A percentile compares a stretch with the other conserved stretches of the same genome.
Conservation (phyloP, 768 basidiomycete species). For the Strobilomyces echinocephalus region DNA sequence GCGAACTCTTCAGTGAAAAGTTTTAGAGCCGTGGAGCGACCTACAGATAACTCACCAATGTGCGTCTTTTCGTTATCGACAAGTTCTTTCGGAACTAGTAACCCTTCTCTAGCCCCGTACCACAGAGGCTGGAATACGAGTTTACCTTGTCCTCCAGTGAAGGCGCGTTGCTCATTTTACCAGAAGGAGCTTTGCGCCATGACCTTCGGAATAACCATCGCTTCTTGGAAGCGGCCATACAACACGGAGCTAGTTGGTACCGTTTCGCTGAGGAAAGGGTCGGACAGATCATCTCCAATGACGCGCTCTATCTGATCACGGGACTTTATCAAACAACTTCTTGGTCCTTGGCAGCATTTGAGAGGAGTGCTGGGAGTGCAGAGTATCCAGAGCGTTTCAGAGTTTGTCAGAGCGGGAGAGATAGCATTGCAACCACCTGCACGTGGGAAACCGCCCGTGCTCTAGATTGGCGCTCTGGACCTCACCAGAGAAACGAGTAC, state of each 20-base stretch:
- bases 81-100: background rate
- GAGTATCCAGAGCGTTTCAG: constrained; percentile 8
- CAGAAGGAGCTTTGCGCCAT: constrained; percentile 23
- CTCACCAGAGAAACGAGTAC: background rate
- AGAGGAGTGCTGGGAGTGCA: background rate
- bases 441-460: constrained; percentile 9
- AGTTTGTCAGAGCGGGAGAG: background rate
- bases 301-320: constrained; percentile 29
- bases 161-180: constrained; percentile 32
- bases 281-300: constrained; percentile 16
- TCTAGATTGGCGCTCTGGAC: constrained; percentile 12
- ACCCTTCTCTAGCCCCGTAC: background rate
- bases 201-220: constrained; percentile 19
- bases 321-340: constrained; percentile 2
- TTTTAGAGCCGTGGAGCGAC: background rate
- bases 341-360: constrained; percentile 28
- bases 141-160: constrained; percentile 14
- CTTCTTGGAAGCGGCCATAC: constrained; percentile 17
- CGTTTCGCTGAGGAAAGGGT: constrained; percentile 15
- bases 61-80: background rate
- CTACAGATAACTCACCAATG: background rate
- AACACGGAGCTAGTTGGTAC: constrained; percentile 27
- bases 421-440: constrained; percentile 1
- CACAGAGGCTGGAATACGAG: background rate
- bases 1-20: constrained; percentile 4